These are phyloP conservation scores for Cephaloascus albidus DNA, from an alignment of 805 yeast species.

Conservation along the genomic window DNA sequence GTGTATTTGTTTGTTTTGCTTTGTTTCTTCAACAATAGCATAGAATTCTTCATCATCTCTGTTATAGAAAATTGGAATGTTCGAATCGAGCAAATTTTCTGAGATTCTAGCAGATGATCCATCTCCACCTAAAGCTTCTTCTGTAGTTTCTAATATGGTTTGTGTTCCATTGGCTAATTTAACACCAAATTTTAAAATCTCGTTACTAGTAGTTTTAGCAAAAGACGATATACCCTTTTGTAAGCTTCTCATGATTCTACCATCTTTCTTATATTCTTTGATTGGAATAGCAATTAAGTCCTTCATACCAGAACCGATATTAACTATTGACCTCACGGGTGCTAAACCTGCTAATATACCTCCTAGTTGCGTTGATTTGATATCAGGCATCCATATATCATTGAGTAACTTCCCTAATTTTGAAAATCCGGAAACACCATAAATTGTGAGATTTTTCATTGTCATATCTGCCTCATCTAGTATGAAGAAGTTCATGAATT, in stretches of 20 bases:
- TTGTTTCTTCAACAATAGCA: slow-evolving; percentile 16
- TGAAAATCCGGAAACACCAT: slow-evolving; percentile 73
- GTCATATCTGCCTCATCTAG: slow-evolving; percentile 77
- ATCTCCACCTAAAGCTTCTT: slow-evolving; percentile 67
- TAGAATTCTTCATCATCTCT: background rate
- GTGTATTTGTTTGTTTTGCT: background rate
- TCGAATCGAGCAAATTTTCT: background rate
- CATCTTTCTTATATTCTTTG: slow-evolving; percentile 66
- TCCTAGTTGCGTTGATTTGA: slow-evolving; percentile 68
- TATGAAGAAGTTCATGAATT: slow-evolving; percentile 80
- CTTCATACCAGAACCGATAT: slow-evolving; percentile 70
- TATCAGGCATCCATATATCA: slow-evolving; percentile 83
- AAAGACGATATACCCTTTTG: slow-evolving; percentile 70
- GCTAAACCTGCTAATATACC: slow-evolving; percentile 80
- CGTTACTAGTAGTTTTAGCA: slow-evolving; percentile 72
- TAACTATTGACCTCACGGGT: slow-evolving; percentile 68
- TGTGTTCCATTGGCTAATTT: slow-evolving; percentile 87
- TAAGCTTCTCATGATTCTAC: slow-evolving; percentile 56
- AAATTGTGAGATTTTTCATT: slow-evolving; percentile 49
- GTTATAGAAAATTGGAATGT: background rate
- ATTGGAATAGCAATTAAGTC: slow-evolving; percentile 68
- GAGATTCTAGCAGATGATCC: slow-evolving; percentile 42
- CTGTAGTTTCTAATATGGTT: slow-evolving; percentile 68
- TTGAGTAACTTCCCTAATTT: slow-evolving; percentile 46
- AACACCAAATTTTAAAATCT: slow-evolving; percentile 72